Evolutionary conservation across 75 land plant species (phyloP).

Genomic region (Larix kaempferi): DNA sequence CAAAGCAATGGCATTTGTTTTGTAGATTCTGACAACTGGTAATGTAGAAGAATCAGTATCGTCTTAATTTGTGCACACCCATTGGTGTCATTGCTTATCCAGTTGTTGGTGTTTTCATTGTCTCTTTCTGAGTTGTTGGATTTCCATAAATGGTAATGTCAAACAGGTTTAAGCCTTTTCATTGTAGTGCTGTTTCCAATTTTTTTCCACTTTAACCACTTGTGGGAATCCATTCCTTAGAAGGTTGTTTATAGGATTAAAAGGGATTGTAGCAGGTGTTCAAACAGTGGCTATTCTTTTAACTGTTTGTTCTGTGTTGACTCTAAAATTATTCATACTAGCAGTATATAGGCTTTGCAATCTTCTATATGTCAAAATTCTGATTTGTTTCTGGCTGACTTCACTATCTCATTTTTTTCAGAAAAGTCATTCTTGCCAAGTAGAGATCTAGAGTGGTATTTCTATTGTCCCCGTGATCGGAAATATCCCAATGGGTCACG

Average conservation of each 20-base stretch:
- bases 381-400: neutral
- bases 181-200: neutral
- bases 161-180: neutral
- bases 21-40: neutral
- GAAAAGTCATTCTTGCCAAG: conserved; percentile 11
- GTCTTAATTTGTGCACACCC: neutral
- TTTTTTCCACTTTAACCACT: neutral
- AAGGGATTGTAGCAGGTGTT: neutral
- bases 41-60: neutral
- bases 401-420: neutral
- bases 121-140: neutral
- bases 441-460: conserved; percentile 17
- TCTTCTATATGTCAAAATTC: neutral
- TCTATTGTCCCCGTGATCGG: conserved; percentile 5
- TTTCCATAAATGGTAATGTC: neutral
- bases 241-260: neutral
- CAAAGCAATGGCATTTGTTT: neutral
- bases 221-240: neutral
- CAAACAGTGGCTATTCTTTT: neutral
- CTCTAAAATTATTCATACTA: neutral
- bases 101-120: neutral
- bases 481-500: conserved; percentile 24
- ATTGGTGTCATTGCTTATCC: neutral
- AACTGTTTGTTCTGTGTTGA: neutral
- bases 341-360: neutral